phyloP scores from a whole-genome alignment of 1,284 basidiomycete genomes.

The Ustilago hordei region DNA sequence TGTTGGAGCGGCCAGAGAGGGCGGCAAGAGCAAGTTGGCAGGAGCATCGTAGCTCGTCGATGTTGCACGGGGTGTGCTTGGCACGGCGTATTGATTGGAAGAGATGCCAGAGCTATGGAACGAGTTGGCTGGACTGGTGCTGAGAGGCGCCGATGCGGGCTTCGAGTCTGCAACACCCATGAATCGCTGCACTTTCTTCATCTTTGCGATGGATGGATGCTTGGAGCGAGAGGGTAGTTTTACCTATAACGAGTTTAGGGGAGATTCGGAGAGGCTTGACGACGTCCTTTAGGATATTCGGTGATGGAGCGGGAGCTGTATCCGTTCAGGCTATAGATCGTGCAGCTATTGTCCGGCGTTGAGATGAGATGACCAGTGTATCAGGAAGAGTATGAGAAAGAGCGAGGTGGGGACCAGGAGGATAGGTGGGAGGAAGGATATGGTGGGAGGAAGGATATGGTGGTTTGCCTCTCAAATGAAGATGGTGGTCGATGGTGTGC shows the following conservation, averaged over 20 bases:
- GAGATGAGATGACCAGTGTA: background rate
- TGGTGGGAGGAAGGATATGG: slow-evolving; percentile 2
- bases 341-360: background rate
- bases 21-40: slow-evolving; percentile 20
- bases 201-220: slow-evolving; percentile 2
- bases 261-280: background rate
- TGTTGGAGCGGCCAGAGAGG: slow-evolving; percentile 14
- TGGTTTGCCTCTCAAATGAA: background rate
- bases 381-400: background rate
- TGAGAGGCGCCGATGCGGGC: slow-evolving; percentile 43
- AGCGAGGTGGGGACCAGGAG: background rate
- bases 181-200: slow-evolving; percentile 49
- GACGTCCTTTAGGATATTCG: background rate
- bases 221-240: background rate
- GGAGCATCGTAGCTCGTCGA: slow-evolving; percentile 14
- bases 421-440: slow-evolving; percentile 1
- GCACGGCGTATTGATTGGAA: slow-evolving; percentile 8
- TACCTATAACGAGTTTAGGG: background rate
- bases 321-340: background rate
- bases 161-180: slow-evolving; percentile 50
- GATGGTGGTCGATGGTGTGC: background rate
- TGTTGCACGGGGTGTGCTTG: slow-evolving; percentile 2
- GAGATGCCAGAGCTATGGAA: slow-evolving; percentile 10
- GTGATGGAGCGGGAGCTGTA: background rate
- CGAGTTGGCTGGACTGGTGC: slow-evolving; percentile 26